A percentile compares a stretch with the other conserved stretches of the same genome.
phyloP scores from a whole-genome alignment of 352 stramenopile species.

The Plasmopara muralis region DNA sequence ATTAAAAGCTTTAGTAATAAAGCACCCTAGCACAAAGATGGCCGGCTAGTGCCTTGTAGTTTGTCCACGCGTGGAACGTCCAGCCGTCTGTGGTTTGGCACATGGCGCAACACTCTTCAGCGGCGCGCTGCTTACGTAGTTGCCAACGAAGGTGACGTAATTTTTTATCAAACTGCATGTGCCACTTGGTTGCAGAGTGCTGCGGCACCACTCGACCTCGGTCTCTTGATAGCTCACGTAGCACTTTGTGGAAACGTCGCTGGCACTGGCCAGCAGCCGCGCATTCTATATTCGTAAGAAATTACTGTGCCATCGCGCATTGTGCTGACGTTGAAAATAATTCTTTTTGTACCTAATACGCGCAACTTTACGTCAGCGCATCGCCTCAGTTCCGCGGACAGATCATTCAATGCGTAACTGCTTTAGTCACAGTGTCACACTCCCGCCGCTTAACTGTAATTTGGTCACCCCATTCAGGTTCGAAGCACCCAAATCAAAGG shows the following conservation, averaged over 20 bases:
- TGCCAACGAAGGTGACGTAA: slow-evolving; percentile 29
- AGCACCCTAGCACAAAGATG: slow-evolving; percentile 7
- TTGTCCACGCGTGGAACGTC: slow-evolving; percentile 37
- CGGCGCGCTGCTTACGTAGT: slow-evolving; percentile 18
- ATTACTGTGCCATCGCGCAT: slow-evolving; percentile 65
- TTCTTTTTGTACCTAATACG: slow-evolving; percentile 57
- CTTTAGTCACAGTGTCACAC: slow-evolving; percentile 64
- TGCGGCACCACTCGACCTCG: not conserved
- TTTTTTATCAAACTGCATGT: slow-evolving; percentile 26
- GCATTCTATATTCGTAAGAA: slow-evolving; percentile 66
- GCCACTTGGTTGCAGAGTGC: not conserved
- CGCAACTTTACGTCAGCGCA: slow-evolving; percentile 55
- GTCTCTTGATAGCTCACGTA: slow-evolving; percentile 10
- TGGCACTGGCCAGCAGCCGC: slow-evolving; percentile 37
- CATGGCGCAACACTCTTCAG: slow-evolving; percentile 25
- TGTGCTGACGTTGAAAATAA: slow-evolving; percentile 49
- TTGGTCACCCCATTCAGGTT: slow-evolving; percentile 25
- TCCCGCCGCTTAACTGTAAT: slow-evolving; percentile 23
- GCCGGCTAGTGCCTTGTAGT: slow-evolving; percentile 40
- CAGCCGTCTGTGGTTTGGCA: slow-evolving; percentile 23
- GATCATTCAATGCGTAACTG: slow-evolving; percentile 60
- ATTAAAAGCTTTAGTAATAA: slow-evolving; percentile 18
- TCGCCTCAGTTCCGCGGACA: slow-evolving; percentile 29
- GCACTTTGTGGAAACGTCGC: slow-evolving; percentile 21
- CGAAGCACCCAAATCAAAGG: slow-evolving; percentile 33